Conservation (phyloP, 2,329 filamentous ascomycete species). For the Iodosphaeria phyllophila region DNA sequence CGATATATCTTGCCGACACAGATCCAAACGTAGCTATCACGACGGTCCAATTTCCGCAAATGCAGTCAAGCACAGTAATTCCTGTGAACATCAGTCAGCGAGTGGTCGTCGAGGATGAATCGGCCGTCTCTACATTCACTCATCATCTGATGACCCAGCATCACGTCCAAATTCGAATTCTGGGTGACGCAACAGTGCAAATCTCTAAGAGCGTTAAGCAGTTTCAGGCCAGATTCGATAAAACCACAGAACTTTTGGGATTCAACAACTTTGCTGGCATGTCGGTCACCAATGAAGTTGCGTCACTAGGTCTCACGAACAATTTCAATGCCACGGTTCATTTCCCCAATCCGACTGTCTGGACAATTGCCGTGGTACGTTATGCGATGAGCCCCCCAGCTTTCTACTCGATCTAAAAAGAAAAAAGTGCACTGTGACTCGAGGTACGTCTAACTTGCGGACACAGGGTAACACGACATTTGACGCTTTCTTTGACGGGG, state of each 20-base stretch:
- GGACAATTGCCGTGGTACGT: constrained; percentile 45
- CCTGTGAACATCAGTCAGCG: constrained; percentile 31
- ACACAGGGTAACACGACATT: constrained; percentile 42
- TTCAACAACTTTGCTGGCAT: constrained; percentile 37
- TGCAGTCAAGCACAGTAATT: constrained; percentile 26
- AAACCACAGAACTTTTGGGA: constrained; percentile 30
- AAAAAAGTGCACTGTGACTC: too few species aligned
- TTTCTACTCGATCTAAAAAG: too few species aligned
- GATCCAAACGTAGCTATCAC: constrained; percentile 28
- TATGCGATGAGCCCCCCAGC: too few species aligned
- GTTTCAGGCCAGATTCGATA: constrained; percentile 34
- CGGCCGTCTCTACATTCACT: constrained; percentile 35
- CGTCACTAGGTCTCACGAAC: constrained; percentile 23
- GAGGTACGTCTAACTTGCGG: background rate
- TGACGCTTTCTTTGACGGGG: constrained; percentile 32
- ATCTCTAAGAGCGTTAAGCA: constrained; percentile 28
- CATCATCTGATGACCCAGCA: constrained; percentile 30
- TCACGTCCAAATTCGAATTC: constrained; percentile 28
- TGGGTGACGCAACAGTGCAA: constrained; percentile 31
- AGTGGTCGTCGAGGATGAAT: constrained; percentile 24
- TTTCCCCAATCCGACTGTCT: constrained; percentile 45
- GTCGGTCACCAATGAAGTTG: constrained; percentile 27
- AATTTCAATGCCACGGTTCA: constrained; percentile 42
- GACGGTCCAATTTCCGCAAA: constrained; percentile 30
- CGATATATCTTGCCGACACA: constrained; percentile 34